Base-by-base conservation (phyloP, 1,284 basidiomycete species). In the Sanghuangporus weigelae region DNA sequence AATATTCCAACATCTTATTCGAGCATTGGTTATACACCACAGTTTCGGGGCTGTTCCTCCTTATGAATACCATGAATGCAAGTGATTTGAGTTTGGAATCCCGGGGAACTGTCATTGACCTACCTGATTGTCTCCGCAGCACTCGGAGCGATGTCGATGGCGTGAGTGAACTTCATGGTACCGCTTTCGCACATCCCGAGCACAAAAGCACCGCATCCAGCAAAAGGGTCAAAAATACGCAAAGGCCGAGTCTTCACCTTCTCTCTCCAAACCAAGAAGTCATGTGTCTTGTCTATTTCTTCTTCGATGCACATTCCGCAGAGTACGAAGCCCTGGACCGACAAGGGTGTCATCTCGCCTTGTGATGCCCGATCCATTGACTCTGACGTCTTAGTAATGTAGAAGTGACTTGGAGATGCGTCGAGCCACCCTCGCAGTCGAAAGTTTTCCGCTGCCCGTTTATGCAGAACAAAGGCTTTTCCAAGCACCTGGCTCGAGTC, bases 91-190 rank as follows among this genome's bases (percentile, higher is more conserved):
- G 3, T 31, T 31, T 31, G 40, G n/a, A 1, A 44, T 38, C 2
- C 76, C 67, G 0, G 80, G 75, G 2, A 79, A 81, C 63, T 86
- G 23, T 8, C 21, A 8, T 14, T 16, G 16, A 44, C 2, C 60
- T 68, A 88, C 89, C 73, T 74, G 19, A 86, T 72, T 1, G 89
- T 89, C 63, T 74, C 73, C 0, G 86, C 85, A n/a, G 90, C 86
- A 69, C 86, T 89, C 0, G 88, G 86, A 40, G 81, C 77, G 35
- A 89, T 84, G 67, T 92, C 89, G 42, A 90, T 73, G 0, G 85
- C 81, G 75, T 89, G 84, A 0, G 82, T 85, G 2, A 88, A 71
- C 65, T 82, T 78, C 59, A 90, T 67, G 55, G 78, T 80, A 0
- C 80, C 76, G 3, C 78, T 76, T 39, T 81, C 74, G 21, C 80